Base-by-base conservation (phyloP, 495 filamentous ascomycete genomes). In the Penicillium soppii region DNA sequence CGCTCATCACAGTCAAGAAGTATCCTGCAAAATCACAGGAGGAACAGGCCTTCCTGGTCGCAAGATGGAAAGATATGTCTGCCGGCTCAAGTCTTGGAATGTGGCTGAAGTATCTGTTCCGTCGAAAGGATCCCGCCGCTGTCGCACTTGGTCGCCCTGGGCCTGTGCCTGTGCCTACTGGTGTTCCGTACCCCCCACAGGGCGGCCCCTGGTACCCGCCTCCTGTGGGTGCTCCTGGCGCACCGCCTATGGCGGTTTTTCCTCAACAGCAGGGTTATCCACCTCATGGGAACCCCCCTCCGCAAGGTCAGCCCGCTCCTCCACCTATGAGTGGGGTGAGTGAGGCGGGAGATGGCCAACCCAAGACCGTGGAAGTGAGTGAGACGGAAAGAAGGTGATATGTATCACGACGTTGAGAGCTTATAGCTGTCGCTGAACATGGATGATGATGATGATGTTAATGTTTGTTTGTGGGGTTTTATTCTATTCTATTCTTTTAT, bases 81-180 rank as follows among this genome's bases (percentile, higher is more conserved):
- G 50, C 42, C 21, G 58, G 64, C 8, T 52, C 51, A 21, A 61
- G 61, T 26, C 56, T 72, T 17, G 67, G 64, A 47, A 47, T 68
- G 29, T 78, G 75, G 75, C 55, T 73, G 47, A 69, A 68, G 45
- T 70, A 65, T 50, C 67, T 53, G 21, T 53, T 58, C 15, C 47
- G 40, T 40, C 46, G 50, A 4, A 27, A 10, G 1, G 55, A 58
- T 30, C 55, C 55, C 5, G 19, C 55, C 5, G 45, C 55, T 21
- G 50, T 43, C 32, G 38, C 26, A 2, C 15, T 57, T 16, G 49
- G 38, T 13, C 30, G 37, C 17, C 46, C 43, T 0, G 22, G 37
- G 12, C 46, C 43, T 0, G 22, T 9, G 5, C 22, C 33, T 9
- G 23, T 19, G 8, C 30, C 43, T 30, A 22, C 43, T 39, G 20